These are phyloP conservation scores for Neurospora terricola DNA, from an alignment of 495 filamentous ascomycete species.

Conservation along the genomic window DNA sequence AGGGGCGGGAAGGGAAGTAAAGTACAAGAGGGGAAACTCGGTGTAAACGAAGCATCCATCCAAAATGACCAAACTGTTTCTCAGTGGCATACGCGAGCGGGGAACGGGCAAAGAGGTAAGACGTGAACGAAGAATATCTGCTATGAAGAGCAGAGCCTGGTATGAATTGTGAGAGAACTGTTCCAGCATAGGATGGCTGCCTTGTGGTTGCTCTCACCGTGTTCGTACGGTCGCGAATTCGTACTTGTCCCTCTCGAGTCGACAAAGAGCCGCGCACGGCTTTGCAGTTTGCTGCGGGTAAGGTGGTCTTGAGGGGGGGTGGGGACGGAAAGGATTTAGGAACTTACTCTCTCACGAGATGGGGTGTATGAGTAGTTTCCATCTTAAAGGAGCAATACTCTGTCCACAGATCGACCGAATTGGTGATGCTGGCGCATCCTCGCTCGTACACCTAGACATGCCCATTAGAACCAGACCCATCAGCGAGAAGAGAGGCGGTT, in stretches of 20 bases:
- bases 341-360: slow-evolving; percentile 99
- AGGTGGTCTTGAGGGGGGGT: slow-evolving; percentile 35
- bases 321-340: slow-evolving; percentile 59
- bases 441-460: slow-evolving; percentile 75
- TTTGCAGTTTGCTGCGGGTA: slow-evolving; percentile 28
- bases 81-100: slow-evolving; percentile 31
- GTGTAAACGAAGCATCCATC: slow-evolving; percentile 41
- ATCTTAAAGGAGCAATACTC: slow-evolving; percentile 97
- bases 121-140: slow-evolving; percentile 30
- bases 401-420: slow-evolving; percentile 91
- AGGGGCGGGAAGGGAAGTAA: slow-evolving; percentile 39
- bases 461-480: slow-evolving; percentile 8
- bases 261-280: slow-evolving; percentile 18
- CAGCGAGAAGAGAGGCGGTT: background rate
- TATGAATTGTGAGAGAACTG: slow-evolving; percentile 47
- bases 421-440: slow-evolving; percentile 84
- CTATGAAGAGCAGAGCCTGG: slow-evolving; percentile 43
- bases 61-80: slow-evolving; percentile 36
- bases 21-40: slow-evolving; percentile 49
- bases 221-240: slow-evolving; percentile 24
- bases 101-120: slow-evolving; percentile 33
- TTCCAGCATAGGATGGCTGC: slow-evolving; percentile 37
- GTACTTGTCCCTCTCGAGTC: slow-evolving; percentile 9
- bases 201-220: slow-evolving; percentile 45
- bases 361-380: slow-evolving; percentile 87